A percentile compares a stretch with the other conserved stretches of the same genome.
These are phyloP conservation scores for Tylopilus sp. DNA, from an alignment of 768 basidiomycete species.

Conservation along the genomic window DNA sequence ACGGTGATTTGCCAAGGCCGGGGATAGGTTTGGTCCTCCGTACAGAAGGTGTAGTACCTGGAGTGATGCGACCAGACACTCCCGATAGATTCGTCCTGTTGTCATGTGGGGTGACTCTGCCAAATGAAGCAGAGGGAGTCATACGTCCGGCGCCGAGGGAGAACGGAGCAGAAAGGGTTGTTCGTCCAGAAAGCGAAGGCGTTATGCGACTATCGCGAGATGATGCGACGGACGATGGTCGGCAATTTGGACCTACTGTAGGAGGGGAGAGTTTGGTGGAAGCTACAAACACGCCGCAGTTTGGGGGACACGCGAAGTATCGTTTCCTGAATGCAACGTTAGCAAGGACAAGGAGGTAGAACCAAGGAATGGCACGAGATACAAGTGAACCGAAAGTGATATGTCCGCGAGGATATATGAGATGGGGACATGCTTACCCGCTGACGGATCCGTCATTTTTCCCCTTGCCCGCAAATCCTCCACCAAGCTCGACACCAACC, in stretches of 20 bases:
- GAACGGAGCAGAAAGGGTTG: slow-evolving; percentile 42
- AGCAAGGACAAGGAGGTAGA: slow-evolving; percentile 6
- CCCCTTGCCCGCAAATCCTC: slow-evolving; percentile 84
- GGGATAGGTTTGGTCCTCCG: slow-evolving; percentile 31
- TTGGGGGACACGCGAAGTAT: slow-evolving; percentile 83
- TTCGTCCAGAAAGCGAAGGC: slow-evolving; percentile 42
- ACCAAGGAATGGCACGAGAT: neutral
- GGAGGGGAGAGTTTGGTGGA: slow-evolving; percentile 76
- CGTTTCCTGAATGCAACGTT: slow-evolving; percentile 47
- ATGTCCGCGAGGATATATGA: neutral
- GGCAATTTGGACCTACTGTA: slow-evolving; percentile 55
- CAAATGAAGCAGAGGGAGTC: slow-evolving; percentile 52
- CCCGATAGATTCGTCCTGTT: slow-evolving; percentile 26
- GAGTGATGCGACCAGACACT: slow-evolving; percentile 48
- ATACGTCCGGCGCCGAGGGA: slow-evolving; percentile 43
- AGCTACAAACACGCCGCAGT: slow-evolving; percentile 90
- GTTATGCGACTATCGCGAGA: slow-evolving; percentile 48
- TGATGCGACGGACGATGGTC: slow-evolving; percentile 82
- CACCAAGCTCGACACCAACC: slow-evolving; percentile 90
- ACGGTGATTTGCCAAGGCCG: slow-evolving; percentile 34
- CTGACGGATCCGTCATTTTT: slow-evolving; percentile 92
- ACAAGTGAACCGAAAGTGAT: neutral
- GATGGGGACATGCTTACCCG: slow-evolving; percentile 58
- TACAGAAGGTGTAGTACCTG: slow-evolving; percentile 31
- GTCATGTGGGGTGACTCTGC: slow-evolving; percentile 39